A percentile compares a stretch with the other conserved stretches of the same genome.
phyloP scores from a whole-genome alignment of 768 basidiomycete species.

The Termitomyces sp. region DNA sequence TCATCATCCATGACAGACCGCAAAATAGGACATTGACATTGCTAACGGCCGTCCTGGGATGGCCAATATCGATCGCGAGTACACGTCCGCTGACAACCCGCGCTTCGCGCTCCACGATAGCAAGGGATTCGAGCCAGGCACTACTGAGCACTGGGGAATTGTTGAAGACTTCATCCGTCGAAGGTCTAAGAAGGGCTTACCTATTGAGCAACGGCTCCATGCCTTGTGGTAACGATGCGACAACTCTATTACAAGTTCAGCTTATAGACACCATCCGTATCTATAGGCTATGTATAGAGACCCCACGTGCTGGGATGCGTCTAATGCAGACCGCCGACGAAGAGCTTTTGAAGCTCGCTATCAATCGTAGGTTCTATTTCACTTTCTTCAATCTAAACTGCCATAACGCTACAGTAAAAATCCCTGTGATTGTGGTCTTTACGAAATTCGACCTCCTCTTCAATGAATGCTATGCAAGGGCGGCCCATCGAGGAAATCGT shows the following conservation, averaged over 20 bases:
- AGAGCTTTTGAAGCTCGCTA: too few relatives aligned
- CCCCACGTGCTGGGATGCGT: too few relatives aligned
- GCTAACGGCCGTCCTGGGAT: not conserved
- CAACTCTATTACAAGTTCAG: not conserved
- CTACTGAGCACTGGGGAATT: not conserved
- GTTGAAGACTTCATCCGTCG: not conserved
- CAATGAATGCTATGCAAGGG: not conserved
- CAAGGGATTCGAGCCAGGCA: not conserved
- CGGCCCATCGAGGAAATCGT: not conserved
- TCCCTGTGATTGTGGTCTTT: not conserved
- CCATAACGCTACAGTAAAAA: not conserved
- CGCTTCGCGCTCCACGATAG: too few relatives aligned
- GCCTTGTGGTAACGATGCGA: not conserved
- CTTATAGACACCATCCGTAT: not conserved
- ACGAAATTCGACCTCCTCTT: not conserved
- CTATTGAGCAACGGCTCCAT: not conserved
- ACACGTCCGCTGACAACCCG: too few relatives aligned
- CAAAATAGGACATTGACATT: conserved; percentile 1
- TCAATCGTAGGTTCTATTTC: too few relatives aligned
- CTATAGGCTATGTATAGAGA: too few relatives aligned
- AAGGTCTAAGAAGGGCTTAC: not conserved
- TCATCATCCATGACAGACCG: not conserved
- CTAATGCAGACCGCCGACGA: too few relatives aligned
- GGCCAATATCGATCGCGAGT: not conserved
- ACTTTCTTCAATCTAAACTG: too few relatives aligned